Conservation (phyloP, 176 grass and related monocot genomes). For the Carex kokanica region DNA sequence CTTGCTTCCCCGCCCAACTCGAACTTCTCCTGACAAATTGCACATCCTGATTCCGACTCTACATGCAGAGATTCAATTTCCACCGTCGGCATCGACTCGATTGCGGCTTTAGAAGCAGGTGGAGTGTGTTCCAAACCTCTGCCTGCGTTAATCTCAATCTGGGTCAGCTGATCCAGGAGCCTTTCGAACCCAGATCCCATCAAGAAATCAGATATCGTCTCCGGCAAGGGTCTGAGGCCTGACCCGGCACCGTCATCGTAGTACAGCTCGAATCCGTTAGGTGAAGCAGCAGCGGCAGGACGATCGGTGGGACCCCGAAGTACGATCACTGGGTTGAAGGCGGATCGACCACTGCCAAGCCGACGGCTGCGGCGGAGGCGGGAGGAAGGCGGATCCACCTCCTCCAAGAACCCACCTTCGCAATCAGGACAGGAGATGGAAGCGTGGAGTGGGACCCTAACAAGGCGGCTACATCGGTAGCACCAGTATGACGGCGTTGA, state of each 20-base stretch:
- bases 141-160: constrained; percentile 61
- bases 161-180: constrained; percentile 71
- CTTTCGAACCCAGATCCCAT: constrained; percentile 96
- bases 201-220: constrained; percentile 90
- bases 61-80: constrained; percentile 41
- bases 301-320: constrained; percentile 42
- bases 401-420: constrained; percentile 89
- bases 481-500: constrained; percentile 76
- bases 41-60: constrained; percentile 59
- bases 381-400: constrained; percentile 43
- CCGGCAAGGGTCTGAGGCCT: constrained; percentile 73
- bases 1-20: constrained; percentile 55
- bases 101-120: constrained; percentile 79
- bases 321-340: constrained; percentile 91
- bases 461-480: constrained; percentile 91
- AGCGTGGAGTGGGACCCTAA: constrained; percentile 31
- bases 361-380: constrained; percentile 47
- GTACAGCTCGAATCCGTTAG: constrained; percentile 78
- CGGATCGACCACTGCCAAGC: constrained; percentile 39
- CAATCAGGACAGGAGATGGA: constrained; percentile 65
- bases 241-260: constrained; percentile 89
- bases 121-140: constrained; percentile 43
- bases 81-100: constrained; percentile 81
- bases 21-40: constrained; percentile 90
- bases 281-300: constrained; percentile 15